These are phyloP conservation scores for Cladophialophora yegresii DNA, from an alignment of 2,329 filamentous ascomycete genomes.

Conservation along the genomic window DNA sequence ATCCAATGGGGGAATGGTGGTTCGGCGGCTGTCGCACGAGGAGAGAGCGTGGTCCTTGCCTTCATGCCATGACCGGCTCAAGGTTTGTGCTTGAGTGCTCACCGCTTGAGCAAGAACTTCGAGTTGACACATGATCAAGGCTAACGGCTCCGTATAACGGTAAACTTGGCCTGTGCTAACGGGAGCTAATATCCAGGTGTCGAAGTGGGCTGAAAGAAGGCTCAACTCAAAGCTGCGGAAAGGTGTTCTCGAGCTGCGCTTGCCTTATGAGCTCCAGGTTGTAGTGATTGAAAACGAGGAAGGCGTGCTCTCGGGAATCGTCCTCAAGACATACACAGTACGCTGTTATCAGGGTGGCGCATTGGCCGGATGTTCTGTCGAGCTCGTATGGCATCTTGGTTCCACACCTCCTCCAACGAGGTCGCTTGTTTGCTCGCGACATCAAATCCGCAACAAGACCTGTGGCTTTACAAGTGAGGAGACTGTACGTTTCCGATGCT, in stretches of 20 bases:
- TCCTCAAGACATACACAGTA: neutral
- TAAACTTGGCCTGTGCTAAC: neutral
- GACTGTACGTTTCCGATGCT: neutral
- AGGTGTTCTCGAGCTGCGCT: neutral
- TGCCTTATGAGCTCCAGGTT: neutral
- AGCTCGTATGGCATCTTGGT: neutral
- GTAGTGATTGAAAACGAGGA: neutral
- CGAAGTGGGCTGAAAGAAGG: neutral
- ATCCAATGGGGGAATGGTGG: conserved; percentile 16
- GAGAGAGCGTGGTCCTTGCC: conserved; percentile 13
- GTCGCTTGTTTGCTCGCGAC: neutral
- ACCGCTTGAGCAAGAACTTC: conserved; percentile 15
- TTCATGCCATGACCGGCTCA: conserved; percentile 24
- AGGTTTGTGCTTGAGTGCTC: conserved; percentile 8
- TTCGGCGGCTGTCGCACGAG: conserved; percentile 12
- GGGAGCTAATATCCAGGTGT: neutral
- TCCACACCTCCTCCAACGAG: neutral
- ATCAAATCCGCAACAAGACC: neutral
- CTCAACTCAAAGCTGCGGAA: neutral
- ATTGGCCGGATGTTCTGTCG: neutral
- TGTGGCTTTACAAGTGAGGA: neutral
- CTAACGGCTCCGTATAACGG: neutral
- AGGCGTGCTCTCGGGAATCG: neutral
- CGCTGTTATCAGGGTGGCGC: neutral
- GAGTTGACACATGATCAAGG: conserved; percentile 18